A percentile compares a stretch with the other conserved stretches of the same genome.
phyloP scores from a whole-genome alignment of 2,329 filamentous ascomycete genomes.

The Cladosporium sp. region DNA sequence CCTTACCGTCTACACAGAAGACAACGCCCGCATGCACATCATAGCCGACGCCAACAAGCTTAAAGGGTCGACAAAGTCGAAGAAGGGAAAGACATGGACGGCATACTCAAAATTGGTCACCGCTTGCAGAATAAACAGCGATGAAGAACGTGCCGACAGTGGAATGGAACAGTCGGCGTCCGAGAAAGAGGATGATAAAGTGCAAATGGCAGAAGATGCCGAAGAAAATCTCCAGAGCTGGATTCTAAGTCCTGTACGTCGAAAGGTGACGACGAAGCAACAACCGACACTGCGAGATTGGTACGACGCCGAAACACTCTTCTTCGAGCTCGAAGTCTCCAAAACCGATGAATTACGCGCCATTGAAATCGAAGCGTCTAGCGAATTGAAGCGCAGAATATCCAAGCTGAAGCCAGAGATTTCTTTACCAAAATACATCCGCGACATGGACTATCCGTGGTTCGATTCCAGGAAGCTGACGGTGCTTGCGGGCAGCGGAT shows the following conservation, averaged over 20 bases:
- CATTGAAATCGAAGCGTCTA: conserved; percentile 21
- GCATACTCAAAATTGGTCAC: conserved; percentile 24
- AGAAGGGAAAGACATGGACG: conserved; percentile 18
- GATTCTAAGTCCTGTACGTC: conserved; percentile 27
- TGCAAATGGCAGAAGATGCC: conserved; percentile 14
- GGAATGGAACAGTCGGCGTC: conserved; percentile 16
- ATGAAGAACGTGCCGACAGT: conserved; percentile 22
- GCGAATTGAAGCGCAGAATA: conserved; percentile 81
- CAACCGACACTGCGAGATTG: conserved; percentile 27
- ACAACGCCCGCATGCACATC: conserved; percentile 31
- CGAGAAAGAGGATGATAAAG: background rate
- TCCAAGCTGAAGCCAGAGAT: conserved; percentile 84
- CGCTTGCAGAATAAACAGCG: conserved; percentile 14
- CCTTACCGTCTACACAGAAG: conserved; percentile 23
- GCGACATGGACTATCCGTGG: conserved; percentile 85
- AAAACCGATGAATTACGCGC: conserved; percentile 24
- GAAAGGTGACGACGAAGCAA: conserved; percentile 8
- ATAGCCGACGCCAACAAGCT: conserved; percentile 27
- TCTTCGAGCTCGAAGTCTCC: conserved; percentile 25
- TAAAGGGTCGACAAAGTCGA: conserved; percentile 17
- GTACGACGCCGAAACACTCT: conserved; percentile 28
- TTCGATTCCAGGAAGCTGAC: conserved; percentile 95
- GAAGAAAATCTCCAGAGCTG: conserved; percentile 27
- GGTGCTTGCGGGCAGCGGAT: conserved; percentile 94
- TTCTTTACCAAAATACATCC: conserved; percentile 52